phyloP scores from a whole-genome alignment of 441 rosid species.

The Lepidium campestre region DNA sequence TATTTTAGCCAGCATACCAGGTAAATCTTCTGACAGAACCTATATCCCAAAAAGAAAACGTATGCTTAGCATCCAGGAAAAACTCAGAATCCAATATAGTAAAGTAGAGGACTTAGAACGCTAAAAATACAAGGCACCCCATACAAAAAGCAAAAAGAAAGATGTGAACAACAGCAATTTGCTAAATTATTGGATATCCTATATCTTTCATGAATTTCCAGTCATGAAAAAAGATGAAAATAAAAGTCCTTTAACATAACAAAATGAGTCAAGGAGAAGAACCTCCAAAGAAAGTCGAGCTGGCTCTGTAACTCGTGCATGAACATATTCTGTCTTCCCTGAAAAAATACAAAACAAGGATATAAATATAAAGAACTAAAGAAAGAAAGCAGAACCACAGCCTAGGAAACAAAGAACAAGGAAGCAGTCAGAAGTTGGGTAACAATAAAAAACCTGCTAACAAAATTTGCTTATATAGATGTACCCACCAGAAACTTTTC shows the following conservation, averaged over 20 bases:
- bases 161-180: not conserved
- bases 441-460: not conserved
- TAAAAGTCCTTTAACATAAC: slow-evolving; percentile 11
- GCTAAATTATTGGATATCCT: not conserved
- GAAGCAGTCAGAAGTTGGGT: not conserved
- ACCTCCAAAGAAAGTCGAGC: slow-evolving; percentile 81
- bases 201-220: not conserved
- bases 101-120: slow-evolving; percentile 3
- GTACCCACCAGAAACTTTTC: slow-evolving; percentile 70
- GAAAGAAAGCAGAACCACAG: not conserved
- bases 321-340: slow-evolving; percentile 85
- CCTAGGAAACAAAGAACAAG: slow-evolving; percentile 1
- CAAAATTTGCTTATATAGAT: slow-evolving; percentile 3
- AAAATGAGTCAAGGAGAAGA: slow-evolving; percentile 27
- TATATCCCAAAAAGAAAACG: slow-evolving; percentile 25
- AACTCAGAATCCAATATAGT: slow-evolving; percentile 6
- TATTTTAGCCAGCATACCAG: slow-evolving; percentile 62
- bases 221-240: slow-evolving; percentile 7
- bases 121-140: not conserved
- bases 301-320: slow-evolving; percentile 61
- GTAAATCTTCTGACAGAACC: slow-evolving; percentile 86
- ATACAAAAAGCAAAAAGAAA: not conserved
- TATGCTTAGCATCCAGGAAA: slow-evolving; percentile 5
- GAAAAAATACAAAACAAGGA: slow-evolving; percentile 13
- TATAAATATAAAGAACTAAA: not conserved